These are phyloP conservation scores for Annulohypoxylon maeteangense DNA, from an alignment of 495 filamentous ascomycete genomes.

Conservation along the genomic window DNA sequence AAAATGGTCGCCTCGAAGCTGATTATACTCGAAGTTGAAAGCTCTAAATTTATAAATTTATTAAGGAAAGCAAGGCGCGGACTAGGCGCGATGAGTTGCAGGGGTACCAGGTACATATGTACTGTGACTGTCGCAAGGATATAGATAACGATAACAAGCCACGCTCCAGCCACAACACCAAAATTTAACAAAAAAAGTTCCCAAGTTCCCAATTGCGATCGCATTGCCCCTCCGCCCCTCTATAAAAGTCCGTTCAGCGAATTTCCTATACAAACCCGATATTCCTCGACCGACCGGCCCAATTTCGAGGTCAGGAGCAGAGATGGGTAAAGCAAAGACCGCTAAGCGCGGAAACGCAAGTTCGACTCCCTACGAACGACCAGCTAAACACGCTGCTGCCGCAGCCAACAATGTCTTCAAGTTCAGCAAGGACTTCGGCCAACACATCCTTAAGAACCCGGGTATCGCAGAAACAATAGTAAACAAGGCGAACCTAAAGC, in stretches of 20 bases:
- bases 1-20: neutral
- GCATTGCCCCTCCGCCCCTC: constrained; percentile 29
- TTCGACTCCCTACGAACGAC: constrained; percentile 67
- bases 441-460: constrained; percentile 97
- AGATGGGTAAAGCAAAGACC: constrained; percentile 70
- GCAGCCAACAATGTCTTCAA: constrained; percentile 82
- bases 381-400: constrained; percentile 52
- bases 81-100: constrained; percentile 1
- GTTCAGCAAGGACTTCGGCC: constrained; percentile 68
- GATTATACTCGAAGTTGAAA: constrained; percentile 20
- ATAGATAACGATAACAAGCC: constrained; percentile 36
- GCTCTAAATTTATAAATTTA: neutral
- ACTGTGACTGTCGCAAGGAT: constrained; percentile 12
- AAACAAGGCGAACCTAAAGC: constrained; percentile 88
- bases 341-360: constrained; percentile 68
- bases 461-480: constrained; percentile 84
- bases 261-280: constrained; percentile 10
- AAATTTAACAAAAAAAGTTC: constrained; percentile 31
- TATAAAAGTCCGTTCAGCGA: neutral
- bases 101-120: neutral
- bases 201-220: constrained; percentile 32
- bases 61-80: constrained; percentile 1
- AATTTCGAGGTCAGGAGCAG: neutral
- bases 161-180: constrained; percentile 35
- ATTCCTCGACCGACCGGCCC: neutral